Percentiles rank a stretch among this genome's conserved stretches.
These are phyloP conservation scores for Talaromyces sp. DNA, from an alignment of 2,329 filamentous ascomycete species.

Conservation along the genomic window DNA sequence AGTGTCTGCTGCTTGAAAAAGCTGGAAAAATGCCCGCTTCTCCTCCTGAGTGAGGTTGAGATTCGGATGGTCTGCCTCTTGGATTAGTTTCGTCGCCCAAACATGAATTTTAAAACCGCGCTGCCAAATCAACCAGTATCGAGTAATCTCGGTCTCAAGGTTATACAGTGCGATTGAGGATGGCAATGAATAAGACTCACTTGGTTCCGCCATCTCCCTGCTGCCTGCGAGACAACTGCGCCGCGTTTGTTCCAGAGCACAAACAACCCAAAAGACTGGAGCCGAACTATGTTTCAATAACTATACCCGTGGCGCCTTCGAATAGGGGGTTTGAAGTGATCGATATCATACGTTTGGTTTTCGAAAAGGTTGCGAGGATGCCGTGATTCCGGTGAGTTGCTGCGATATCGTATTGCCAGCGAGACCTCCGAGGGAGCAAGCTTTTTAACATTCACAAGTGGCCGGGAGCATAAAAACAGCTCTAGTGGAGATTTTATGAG, in stretches of 20 bases:
- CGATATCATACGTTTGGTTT: neutral
- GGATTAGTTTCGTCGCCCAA: constrained; percentile 23
- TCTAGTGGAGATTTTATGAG: neutral
- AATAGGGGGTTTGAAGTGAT: neutral
- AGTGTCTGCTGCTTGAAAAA: constrained; percentile 88
- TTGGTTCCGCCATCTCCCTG: constrained; percentile 12
- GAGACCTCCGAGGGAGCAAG: neutral
- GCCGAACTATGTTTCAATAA: neutral
- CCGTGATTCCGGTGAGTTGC: neutral
- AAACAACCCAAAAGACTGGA: neutral
- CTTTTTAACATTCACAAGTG: neutral
- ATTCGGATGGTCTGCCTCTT: constrained; percentile 50
- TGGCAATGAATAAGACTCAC: neutral
- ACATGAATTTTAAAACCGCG: neutral
- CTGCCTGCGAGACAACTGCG: neutral
- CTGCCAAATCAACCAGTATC: neutral
- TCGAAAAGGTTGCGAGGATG: neutral
- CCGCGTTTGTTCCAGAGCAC: neutral
- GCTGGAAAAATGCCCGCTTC: constrained; percentile 87
- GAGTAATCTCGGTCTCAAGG: neutral
- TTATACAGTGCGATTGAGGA: neutral
- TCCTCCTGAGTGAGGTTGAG: constrained; percentile 87
- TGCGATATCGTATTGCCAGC: neutral
- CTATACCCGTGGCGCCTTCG: neutral
- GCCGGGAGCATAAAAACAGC: neutral